Percentiles rank a stretch among this genome's conserved stretches.
These are phyloP conservation scores for Diaporthe ilicicola DNA, from an alignment of 2,329 filamentous ascomycete species.

Conservation along the genomic window DNA sequence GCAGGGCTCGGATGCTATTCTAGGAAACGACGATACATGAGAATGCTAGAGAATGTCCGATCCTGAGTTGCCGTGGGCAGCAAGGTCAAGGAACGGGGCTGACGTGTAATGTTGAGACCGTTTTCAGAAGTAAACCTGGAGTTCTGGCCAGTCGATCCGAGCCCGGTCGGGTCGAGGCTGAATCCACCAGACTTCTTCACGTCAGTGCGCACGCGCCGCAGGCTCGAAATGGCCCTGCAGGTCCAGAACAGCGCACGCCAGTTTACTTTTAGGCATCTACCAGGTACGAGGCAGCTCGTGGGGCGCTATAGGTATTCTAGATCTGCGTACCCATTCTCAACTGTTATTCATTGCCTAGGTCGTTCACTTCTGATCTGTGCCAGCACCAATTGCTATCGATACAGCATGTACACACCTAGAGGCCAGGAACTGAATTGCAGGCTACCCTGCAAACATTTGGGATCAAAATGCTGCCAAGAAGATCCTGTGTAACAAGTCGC, in stretches of 20 bases:
- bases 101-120: constrained; percentile 25
- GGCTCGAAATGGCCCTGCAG: not conserved
- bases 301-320: not conserved
- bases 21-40: not conserved
- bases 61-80: constrained; percentile 1
- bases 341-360: no score
- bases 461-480: not conserved
- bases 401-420: no score
- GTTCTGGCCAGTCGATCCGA: constrained; percentile 20
- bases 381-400: no score
- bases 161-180: constrained; percentile 19
- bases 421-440: not conserved
- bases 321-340: no score
- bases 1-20: not conserved
- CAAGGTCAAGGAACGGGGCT: constrained; percentile 25
- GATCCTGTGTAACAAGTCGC: not conserved
- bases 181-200: constrained; percentile 21
- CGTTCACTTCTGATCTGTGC: no score
- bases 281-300: not conserved
- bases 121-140: constrained; percentile 2
- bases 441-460: not conserved
- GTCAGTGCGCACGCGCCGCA: constrained; percentile 18
- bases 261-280: not conserved
- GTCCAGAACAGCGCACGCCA: constrained; percentile 4
- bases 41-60: constrained; percentile 2